Conservation (phyloP, 2,329 filamentous ascomycete species). For the Penicillium sp. region DNA sequence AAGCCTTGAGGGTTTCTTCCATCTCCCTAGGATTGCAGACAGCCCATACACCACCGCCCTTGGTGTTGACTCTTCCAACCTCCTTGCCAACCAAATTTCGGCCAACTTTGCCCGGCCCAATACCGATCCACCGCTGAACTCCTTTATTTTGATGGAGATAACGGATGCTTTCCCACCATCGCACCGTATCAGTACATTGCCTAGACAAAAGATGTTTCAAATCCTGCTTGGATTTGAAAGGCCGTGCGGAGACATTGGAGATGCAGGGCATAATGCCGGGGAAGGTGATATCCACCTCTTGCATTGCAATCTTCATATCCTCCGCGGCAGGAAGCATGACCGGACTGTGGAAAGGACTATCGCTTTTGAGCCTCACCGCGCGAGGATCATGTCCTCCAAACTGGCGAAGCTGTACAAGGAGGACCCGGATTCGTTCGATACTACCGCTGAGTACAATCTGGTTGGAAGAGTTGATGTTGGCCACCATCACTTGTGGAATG, state of each 20-base stretch:
- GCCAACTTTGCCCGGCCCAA: conserved; percentile 91
- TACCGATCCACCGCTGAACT: conserved; percentile 82
- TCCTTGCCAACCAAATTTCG: conserved; percentile 93
- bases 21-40: conserved; percentile 78
- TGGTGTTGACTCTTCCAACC: conserved; percentile 77
- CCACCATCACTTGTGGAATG: conserved; percentile 84
- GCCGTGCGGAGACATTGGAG: conserved; percentile 80
- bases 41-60: conserved; percentile 90
- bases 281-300: conserved; percentile 66
- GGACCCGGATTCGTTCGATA: conserved; percentile 75
- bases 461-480: conserved; percentile 93
- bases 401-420: conserved; percentile 80
- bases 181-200: conserved; percentile 86
- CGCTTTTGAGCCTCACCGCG: conserved; percentile 80
- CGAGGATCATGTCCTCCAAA: conserved; percentile 90
- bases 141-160: conserved; percentile 82
- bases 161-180: conserved; percentile 91
- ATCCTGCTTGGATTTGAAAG: conserved; percentile 71
- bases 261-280: conserved; percentile 75
- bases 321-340: conserved; percentile 83
- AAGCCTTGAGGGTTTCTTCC: conserved; percentile 63
- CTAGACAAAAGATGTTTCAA: conserved; percentile 76
- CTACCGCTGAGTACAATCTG: conserved; percentile 92
- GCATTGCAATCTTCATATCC: conserved; percentile 69
- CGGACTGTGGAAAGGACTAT: conserved; percentile 87